phyloP scores from a whole-genome alignment of 2,329 filamentous ascomycete species.

The Gnomoniopsis sp. region DNA sequence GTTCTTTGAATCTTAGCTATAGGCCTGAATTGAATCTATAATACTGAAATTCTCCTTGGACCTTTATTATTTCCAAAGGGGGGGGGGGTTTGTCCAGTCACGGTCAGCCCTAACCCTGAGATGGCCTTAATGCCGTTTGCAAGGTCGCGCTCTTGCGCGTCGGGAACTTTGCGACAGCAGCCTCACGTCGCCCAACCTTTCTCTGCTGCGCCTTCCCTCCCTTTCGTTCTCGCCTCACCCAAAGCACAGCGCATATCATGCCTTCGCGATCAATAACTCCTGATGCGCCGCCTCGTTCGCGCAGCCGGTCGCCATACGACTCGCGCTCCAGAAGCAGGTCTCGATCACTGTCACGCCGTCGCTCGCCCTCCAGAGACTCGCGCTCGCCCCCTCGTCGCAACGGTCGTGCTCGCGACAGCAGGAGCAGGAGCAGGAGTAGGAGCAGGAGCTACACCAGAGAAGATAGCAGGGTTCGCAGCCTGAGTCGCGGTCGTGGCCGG shows the following conservation, averaged over 20 bases:
- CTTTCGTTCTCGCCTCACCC: background rate
- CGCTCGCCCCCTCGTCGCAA: constrained; percentile 34
- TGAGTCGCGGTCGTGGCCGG: constrained; percentile 34
- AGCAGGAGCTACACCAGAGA: constrained; percentile 29
- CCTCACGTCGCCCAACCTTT: background rate
- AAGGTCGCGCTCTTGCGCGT: background rate
- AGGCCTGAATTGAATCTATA: too few relatives aligned
- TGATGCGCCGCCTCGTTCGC: constrained; percentile 6
- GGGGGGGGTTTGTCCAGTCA: too few relatives aligned
- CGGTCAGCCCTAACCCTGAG: too few relatives aligned
- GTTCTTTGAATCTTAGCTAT: too few relatives aligned
- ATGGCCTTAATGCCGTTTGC: too few relatives aligned
- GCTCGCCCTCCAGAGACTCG: constrained; percentile 20
- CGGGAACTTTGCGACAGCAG: background rate
- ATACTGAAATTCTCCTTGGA: too few relatives aligned
- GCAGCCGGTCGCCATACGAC: constrained; percentile 10
- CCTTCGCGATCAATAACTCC: constrained; percentile 20
- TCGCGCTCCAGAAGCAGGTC: constrained; percentile 18
- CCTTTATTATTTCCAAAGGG: too few relatives aligned
- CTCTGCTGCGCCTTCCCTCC: background rate
- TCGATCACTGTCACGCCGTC: constrained; percentile 19
- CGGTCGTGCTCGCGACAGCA: constrained; percentile 31
- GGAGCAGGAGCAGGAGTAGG: constrained; percentile 23
- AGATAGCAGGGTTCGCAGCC: constrained; percentile 29
- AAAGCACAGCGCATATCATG: constrained; percentile 14